These are phyloP conservation scores for Chrysanthemum seticuspe DNA, from an alignment of 129 eudicot genomes.

Conservation along the genomic window DNA sequence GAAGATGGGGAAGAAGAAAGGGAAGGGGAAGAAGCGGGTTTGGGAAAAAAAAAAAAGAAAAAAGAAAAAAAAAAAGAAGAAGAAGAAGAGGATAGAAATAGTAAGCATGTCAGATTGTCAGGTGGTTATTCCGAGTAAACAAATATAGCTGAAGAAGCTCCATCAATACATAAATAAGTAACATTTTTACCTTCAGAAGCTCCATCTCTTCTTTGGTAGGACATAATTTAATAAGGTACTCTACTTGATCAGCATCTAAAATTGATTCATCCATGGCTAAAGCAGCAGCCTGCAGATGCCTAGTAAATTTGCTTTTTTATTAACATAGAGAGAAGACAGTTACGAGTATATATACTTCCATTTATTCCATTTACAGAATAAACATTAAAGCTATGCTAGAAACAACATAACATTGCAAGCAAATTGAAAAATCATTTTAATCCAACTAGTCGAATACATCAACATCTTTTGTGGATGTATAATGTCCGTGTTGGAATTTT, in stretches of 20 bases:
- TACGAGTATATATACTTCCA: conserved; percentile 1
- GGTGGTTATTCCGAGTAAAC: no score
- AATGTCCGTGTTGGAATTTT: no score
- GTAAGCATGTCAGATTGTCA: no score
- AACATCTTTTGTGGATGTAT: conserved; percentile 11
- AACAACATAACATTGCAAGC: no score
- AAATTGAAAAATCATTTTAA: no score
- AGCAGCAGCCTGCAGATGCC: conserved; percentile 63
- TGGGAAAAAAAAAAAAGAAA: no score
- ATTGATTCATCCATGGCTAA: conserved; percentile 81
- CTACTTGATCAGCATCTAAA: conserved; percentile 82
- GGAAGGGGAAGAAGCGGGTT: no score
- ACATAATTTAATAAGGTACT: conserved; percentile 79
- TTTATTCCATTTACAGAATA: not conserved
- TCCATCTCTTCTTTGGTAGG: conserved; percentile 90
- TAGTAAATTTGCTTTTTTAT: conserved; percentile 9
- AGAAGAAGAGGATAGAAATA: no score
- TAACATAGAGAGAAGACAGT: not conserved
- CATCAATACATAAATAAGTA: not conserved
- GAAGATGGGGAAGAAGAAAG: no score
- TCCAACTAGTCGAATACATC: not conserved
- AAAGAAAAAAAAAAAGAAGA: no score
- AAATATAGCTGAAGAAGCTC: not conserved
- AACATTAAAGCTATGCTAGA: no score
- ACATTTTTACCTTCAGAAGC: conserved; percentile 59